phyloP scores from a whole-genome alignment of 2,329 filamentous ascomycete species.

The Parascedosporium putredinis region DNA sequence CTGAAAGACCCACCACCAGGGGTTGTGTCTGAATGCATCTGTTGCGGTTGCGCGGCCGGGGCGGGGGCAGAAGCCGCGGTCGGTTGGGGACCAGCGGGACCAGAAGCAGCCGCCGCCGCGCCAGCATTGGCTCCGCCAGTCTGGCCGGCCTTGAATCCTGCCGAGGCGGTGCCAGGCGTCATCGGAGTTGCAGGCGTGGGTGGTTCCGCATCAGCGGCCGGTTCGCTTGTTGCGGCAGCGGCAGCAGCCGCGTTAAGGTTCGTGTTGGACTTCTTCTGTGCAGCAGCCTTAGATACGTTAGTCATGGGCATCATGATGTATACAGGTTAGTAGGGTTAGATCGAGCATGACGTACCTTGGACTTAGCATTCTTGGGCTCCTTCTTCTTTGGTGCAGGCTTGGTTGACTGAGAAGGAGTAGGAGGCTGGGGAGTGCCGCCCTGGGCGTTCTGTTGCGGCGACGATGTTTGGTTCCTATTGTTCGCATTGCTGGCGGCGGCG shows the following conservation, averaged over 20 bases:
- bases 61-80: slow-evolving; percentile 22
- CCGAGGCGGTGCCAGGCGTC: slow-evolving; percentile 42
- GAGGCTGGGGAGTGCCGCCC: slow-evolving; percentile 50
- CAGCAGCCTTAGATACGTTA: slow-evolving; percentile 32
- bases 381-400: slow-evolving; percentile 75
- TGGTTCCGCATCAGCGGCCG: slow-evolving; percentile 43
- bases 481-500: slow-evolving; percentile 35
- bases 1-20: slow-evolving; percentile 32
- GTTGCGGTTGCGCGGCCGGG: slow-evolving; percentile 31
- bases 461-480: slow-evolving; percentile 43
- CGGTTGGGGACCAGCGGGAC: slow-evolving; percentile 18
- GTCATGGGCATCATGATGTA: not conserved
- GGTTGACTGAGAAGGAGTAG: slow-evolving; percentile 62
- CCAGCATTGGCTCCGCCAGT: slow-evolving; percentile 3
- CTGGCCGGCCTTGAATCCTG: slow-evolving; percentile 38
- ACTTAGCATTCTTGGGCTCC: slow-evolving; percentile 52
- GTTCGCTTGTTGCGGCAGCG: slow-evolving; percentile 31
- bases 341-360: slow-evolving; percentile 45
- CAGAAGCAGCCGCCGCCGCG: not conserved
- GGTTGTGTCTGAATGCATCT: slow-evolving; percentile 36
- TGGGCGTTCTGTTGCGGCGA: slow-evolving; percentile 46
- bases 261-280: slow-evolving; percentile 54
- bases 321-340: not conserved
- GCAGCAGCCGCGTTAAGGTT: slow-evolving; percentile 28
- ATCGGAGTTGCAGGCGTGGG: slow-evolving; percentile 55